Percentiles rank a stretch among this genome's conserved stretches.
Evolutionary conservation across 106 monocot genomes (phyloP).

Genomic region (Allium sativum): DNA sequence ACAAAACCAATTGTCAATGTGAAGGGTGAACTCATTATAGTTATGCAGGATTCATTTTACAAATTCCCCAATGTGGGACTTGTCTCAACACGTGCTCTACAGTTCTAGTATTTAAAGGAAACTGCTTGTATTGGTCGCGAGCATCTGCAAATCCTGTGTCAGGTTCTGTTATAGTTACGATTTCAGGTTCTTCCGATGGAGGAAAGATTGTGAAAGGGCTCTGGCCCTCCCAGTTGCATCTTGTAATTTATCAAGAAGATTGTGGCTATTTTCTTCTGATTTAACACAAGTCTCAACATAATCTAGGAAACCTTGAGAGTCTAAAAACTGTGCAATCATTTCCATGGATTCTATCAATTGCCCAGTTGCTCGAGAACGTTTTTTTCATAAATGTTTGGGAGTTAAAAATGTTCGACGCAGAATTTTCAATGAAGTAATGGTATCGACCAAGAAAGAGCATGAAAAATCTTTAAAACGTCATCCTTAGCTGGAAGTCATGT

Average conservation of each 20-base stretch:
- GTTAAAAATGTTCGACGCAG: slow-evolving; percentile 64
- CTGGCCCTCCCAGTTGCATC: slow-evolving; percentile 92
- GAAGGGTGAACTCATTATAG: too few species aligned
- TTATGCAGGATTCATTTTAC: too few species aligned
- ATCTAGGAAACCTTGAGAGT: slow-evolving; percentile 87
- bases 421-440: slow-evolving; percentile 88
- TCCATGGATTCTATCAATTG: slow-evolving; percentile 69
- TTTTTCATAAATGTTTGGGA: slow-evolving; percentile 95
- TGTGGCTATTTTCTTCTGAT: slow-evolving; percentile 51
- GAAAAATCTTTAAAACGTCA: slow-evolving; percentile 89
- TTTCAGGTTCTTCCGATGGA: slow-evolving; percentile 54
- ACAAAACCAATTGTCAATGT: too few species aligned
- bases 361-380: slow-evolving; percentile 79
- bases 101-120: too few species aligned
- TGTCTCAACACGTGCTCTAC: too few species aligned
- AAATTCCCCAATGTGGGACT: too few species aligned
- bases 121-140: too few species aligned
- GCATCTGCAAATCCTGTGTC: slow-evolving; percentile 34
- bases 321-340: slow-evolving; percentile 93
- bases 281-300: slow-evolving; percentile 72
- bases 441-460: slow-evolving; percentile 82
- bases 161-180: slow-evolving; percentile 69
- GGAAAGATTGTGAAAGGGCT: slow-evolving; percentile 50
- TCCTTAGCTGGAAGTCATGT: slow-evolving; percentile 86
- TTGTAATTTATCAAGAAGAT: slow-evolving; percentile 96